phyloP scores from a whole-genome alignment of 176 grass and related monocot genomes.

The Carex kokanica region DNA sequence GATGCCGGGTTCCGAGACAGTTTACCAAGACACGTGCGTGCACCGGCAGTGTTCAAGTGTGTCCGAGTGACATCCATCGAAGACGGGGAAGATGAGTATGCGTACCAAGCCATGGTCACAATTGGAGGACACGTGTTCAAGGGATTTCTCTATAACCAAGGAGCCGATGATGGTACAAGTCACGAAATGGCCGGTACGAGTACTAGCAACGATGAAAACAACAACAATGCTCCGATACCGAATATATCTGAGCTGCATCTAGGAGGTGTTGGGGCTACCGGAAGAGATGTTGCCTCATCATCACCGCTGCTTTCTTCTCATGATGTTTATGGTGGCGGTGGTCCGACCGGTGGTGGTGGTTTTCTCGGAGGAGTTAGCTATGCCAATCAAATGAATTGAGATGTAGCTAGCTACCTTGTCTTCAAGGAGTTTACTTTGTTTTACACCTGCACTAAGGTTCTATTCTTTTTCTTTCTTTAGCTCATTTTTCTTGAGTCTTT shows the following conservation, averaged over 20 bases:
- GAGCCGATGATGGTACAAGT: conserved; percentile 39
- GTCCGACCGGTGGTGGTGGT: conserved; percentile 23
- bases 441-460: conserved; percentile 28
- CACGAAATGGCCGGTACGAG: conserved; percentile 36
- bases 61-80: conserved; percentile 81
- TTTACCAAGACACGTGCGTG: conserved; percentile 75
- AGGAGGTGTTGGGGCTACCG: conserved; percentile 36
- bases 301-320: conserved; percentile 20
- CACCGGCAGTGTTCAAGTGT: conserved; percentile 89
- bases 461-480: conserved; percentile 28
- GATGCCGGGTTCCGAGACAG: conserved; percentile 53
- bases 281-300: conserved; percentile 32
- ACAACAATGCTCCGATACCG: conserved; percentile 26
- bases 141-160: conserved; percentile 90
- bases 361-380: conserved; percentile 61
- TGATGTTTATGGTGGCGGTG: conserved; percentile 41
- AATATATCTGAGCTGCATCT: conserved; percentile 88
- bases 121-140: conserved; percentile 92
- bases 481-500: conserved; percentile 32
- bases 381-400: conserved; percentile 54
- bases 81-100: conserved; percentile 59
- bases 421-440: conserved; percentile 19
- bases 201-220: conserved; percentile 39
- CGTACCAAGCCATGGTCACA: conserved; percentile 81
- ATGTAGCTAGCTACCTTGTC: neutral